Conservation (phyloP, 257 asterid species). For the Linaria vulgaris region DNA sequence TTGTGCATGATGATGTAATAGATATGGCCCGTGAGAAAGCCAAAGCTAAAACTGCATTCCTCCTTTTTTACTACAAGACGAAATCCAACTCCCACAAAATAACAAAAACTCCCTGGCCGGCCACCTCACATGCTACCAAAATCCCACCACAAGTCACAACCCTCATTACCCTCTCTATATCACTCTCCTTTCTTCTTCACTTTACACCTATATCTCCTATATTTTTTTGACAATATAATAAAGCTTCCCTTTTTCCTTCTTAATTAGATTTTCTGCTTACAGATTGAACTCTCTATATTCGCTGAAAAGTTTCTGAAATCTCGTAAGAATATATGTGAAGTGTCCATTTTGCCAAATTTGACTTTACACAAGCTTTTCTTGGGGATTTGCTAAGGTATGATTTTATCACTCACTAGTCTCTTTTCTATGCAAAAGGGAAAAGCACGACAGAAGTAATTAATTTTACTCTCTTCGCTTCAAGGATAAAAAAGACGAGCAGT, state of each 20-base stretch:
- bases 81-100: slow-evolving; percentile 52
- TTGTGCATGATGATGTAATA: slow-evolving; percentile 49
- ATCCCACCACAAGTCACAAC: slow-evolving; percentile 19
- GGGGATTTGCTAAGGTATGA: slow-evolving; percentile 24
- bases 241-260: slow-evolving; percentile 24
- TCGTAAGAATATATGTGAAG: slow-evolving; percentile 21
- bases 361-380: slow-evolving; percentile 29
- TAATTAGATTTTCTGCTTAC: slow-evolving; percentile 9
- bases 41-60: slow-evolving; percentile 43
- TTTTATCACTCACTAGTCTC: slow-evolving; percentile 38
- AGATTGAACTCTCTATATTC: slow-evolving; percentile 13
- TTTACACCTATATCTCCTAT: slow-evolving; percentile 12
- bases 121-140: slow-evolving; percentile 64
- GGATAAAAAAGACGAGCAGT: slow-evolving; percentile 38
- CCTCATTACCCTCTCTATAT: slow-evolving; percentile 16
- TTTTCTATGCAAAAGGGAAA: slow-evolving; percentile 37
- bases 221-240: neutral
- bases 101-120: slow-evolving; percentile 70
- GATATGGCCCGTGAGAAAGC: slow-evolving; percentile 59
- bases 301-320: slow-evolving; percentile 28
- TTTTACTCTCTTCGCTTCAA: slow-evolving; percentile 17
- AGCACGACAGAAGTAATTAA: no score
- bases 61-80: slow-evolving; percentile 48
- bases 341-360: slow-evolving; percentile 41
- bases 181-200: slow-evolving; percentile 9